Percentiles rank a stretch among this genome's conserved stretches.
Evolutionary conservation across 345 rosid genomes (phyloP).

Genomic region (Gossypium herbaceum): DNA sequence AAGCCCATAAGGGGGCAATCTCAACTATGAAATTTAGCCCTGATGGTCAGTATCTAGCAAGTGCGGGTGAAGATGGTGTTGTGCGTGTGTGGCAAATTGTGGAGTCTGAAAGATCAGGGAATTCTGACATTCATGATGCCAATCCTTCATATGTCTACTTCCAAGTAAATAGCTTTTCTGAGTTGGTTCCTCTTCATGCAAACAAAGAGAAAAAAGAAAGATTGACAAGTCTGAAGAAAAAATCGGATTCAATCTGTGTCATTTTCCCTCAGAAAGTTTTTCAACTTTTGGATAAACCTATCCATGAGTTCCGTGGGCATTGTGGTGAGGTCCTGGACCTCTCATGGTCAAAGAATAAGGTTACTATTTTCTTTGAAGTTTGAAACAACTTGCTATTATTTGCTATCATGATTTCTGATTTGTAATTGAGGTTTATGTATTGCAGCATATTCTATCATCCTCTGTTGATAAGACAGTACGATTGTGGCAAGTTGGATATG

Average conservation of each 20-base stretch:
- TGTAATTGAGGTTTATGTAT: constrained; percentile 1
- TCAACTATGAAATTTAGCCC: constrained; percentile 4
- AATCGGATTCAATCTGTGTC: constrained; percentile 32
- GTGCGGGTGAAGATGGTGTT: constrained; percentile 36
- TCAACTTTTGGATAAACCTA: constrained; percentile 31
- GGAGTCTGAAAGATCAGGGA: constrained; percentile 25
- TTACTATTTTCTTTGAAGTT: constrained; percentile 14
- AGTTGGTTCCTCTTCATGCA: constrained; percentile 24
- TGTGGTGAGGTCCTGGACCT: constrained; percentile 43
- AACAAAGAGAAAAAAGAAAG: constrained; percentile 24
- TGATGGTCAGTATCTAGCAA: constrained; percentile 36
- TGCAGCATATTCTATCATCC: constrained; percentile 43
- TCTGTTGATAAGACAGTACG: constrained; percentile 55
- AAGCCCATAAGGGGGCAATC: not conserved
- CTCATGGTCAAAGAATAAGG: constrained; percentile 48
- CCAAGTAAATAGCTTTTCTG: constrained; percentile 24
- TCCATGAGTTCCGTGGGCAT: constrained; percentile 51
- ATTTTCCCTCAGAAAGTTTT: constrained; percentile 40
- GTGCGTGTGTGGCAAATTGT: constrained; percentile 37
- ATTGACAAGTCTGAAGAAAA: constrained; percentile 17
- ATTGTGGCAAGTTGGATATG: constrained; percentile 46
- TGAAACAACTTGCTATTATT: not conserved
- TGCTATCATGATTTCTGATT: constrained; percentile 5
- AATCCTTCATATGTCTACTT: constrained; percentile 34
- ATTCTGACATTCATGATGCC: constrained; percentile 15